These are phyloP conservation scores for Mucor piriformis DNA, from an alignment of 371 early-diverging fungal species.

Conservation along the genomic window DNA sequence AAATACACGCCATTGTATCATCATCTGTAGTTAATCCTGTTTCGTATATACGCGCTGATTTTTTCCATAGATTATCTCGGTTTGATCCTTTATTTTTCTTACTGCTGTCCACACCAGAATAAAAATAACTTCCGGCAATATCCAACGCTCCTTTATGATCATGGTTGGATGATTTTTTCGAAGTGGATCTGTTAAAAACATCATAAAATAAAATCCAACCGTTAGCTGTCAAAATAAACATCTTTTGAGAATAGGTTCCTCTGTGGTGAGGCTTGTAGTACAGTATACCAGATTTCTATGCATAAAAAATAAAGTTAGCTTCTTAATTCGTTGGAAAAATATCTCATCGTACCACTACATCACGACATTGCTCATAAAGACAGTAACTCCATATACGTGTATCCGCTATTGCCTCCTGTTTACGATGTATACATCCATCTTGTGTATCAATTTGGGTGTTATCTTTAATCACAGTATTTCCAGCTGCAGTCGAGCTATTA, in stretches of 20 bases:
- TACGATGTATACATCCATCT: conserved; percentile 2
- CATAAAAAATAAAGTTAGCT: not conserved
- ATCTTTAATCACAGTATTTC: conserved; percentile 23
- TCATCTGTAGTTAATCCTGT: conserved; percentile 57
- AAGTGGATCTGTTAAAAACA: conserved; percentile 38
- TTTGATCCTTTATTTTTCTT: conserved; percentile 24
- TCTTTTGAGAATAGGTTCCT: conserved; percentile 56
- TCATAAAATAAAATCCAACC: conserved; percentile 56
- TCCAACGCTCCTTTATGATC: conserved; percentile 46
- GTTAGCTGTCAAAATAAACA: conserved; percentile 51
- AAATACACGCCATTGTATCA: conserved; percentile 52
- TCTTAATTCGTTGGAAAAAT: not conserved
- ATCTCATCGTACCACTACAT: conserved; percentile 34
- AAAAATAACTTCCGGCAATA: conserved; percentile 56
- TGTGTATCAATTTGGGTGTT: not conserved
- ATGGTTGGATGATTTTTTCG: conserved; percentile 39
- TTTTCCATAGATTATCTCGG: conserved; percentile 27
- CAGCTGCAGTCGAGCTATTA: conserved; percentile 27
- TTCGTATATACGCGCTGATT: conserved; percentile 47
- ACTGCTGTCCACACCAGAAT: conserved; percentile 49
- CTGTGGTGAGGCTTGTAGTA: conserved; percentile 53
- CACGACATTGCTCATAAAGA: conserved; percentile 42
- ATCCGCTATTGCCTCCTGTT: conserved; percentile 28
- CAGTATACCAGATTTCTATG: conserved; percentile 59
- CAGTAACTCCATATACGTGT: conserved; percentile 65